phyloP scores from a whole-genome alignment of 148 eudicot species.

The Chenopodium album region DNA sequence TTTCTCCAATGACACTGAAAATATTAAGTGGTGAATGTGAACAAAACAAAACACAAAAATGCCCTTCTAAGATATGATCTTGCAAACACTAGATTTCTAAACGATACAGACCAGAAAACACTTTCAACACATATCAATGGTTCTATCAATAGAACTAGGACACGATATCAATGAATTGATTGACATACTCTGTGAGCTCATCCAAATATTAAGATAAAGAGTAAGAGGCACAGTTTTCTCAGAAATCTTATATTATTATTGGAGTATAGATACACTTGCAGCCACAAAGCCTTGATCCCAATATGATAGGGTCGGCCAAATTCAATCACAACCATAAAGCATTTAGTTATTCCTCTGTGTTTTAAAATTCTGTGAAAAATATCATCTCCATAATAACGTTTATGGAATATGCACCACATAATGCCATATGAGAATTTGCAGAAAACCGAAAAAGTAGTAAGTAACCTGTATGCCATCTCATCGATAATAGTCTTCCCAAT shows the following conservation, averaged over 20 bases:
- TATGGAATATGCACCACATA: not conserved
- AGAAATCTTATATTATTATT: not conserved
- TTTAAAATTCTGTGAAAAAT: not conserved
- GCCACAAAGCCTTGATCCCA: too few relatives aligned
- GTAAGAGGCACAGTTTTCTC: not conserved
- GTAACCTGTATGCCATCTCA: slow-evolving; percentile 89
- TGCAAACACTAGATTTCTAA: slow-evolving; percentile 13
- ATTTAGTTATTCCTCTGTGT: not conserved
- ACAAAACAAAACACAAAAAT: slow-evolving; percentile 2
- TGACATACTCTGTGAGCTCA: not conserved
- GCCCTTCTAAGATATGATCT: not conserved
- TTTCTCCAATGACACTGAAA: slow-evolving; percentile 83
- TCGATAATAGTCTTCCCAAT: slow-evolving; percentile 81
- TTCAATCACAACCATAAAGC: not conserved
- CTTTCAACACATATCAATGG: not conserved
- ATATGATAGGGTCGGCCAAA: not conserved
- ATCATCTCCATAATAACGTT: not conserved
- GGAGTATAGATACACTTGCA: not conserved
- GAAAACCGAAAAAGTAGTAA: slow-evolving; percentile 19
- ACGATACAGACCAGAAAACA: not conserved
- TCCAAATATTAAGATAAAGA: not conserved
- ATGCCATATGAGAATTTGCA: slow-evolving; percentile 2
- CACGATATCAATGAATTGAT: not conserved
- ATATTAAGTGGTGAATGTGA: slow-evolving; percentile 21
- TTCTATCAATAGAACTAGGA: not conserved